Conservation (phyloP, 495 filamentous ascomycete genomes). For the Annulohypoxylon nitens region DNA sequence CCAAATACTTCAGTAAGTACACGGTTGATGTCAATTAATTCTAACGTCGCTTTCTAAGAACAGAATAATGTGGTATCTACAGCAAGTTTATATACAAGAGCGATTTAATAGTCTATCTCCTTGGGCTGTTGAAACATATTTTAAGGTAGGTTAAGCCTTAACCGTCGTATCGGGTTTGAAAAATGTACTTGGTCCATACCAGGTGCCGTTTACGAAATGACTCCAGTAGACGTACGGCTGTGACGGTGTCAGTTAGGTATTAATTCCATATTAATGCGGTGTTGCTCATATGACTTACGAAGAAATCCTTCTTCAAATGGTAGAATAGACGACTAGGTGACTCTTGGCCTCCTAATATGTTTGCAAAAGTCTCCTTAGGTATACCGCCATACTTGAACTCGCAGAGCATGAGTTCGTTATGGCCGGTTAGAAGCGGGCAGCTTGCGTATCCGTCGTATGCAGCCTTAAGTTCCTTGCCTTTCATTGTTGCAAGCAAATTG, state of each 20-base stretch:
- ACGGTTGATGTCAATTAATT: no score
- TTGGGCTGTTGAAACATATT: not conserved
- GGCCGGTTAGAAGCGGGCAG: slow-evolving; percentile 74
- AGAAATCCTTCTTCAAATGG: slow-evolving; percentile 78
- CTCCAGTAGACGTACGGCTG: slow-evolving; percentile 51
- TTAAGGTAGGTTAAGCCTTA: not conserved
- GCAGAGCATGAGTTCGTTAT: slow-evolving; percentile 75
- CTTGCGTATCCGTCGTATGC: slow-evolving; percentile 77
- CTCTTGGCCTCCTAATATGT: slow-evolving; percentile 69
- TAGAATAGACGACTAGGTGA: slow-evolving; percentile 69
- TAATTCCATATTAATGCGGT: not conserved
- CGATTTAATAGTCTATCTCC: slow-evolving; percentile 5
- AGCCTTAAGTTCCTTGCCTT: slow-evolving; percentile 66
- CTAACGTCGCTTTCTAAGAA: not conserved
- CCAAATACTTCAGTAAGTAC: no score
- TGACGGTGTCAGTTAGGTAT: slow-evolving; percentile 2
- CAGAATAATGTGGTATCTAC: not conserved
- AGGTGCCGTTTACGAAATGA: slow-evolving; percentile 44
- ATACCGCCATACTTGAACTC: slow-evolving; percentile 81
- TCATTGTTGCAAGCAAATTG: slow-evolving; percentile 66
- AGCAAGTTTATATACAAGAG: not conserved
- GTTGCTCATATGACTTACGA: slow-evolving; percentile 52
- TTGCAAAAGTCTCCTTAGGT: slow-evolving; percentile 76
- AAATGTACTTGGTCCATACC: slow-evolving; percentile 49
- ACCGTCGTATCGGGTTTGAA: slow-evolving; percentile 37